Percentiles rank a stretch among this genome's conserved stretches.
Evolutionary conservation across 1,284 basidiomycete genomes (phyloP).

Genomic region (Calocybe gambosa): DNA sequence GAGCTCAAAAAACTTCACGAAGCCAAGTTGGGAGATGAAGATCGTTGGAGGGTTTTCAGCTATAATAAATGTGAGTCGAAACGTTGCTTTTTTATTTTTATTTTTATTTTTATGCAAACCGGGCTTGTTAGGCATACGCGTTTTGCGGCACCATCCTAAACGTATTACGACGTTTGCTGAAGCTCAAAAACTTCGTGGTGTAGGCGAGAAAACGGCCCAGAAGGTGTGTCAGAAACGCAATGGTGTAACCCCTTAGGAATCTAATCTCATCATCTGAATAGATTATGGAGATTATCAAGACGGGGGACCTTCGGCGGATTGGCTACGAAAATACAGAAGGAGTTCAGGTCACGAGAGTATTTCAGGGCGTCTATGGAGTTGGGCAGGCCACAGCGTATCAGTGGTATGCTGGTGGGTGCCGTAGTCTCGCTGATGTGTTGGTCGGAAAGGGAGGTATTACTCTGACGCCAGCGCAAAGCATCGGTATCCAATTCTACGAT

Average conservation of each 20-base stretch:
- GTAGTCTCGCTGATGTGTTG: slow-evolving; percentile 71
- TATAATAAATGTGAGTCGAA: slow-evolving; percentile 53
- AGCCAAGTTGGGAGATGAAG: slow-evolving; percentile 47
- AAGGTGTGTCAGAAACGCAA: slow-evolving; percentile 44
- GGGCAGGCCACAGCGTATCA: slow-evolving; percentile 60
- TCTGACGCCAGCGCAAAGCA: slow-evolving; percentile 61
- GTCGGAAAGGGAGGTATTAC: slow-evolving; percentile 53
- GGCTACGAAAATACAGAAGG: slow-evolving; percentile 58
- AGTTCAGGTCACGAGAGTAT: slow-evolving; percentile 44
- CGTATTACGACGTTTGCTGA: slow-evolving; percentile 60
- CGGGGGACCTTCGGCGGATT: slow-evolving; percentile 60
- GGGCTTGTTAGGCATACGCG: slow-evolving; percentile 45
- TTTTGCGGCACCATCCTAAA: slow-evolving; percentile 46
- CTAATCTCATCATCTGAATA: slow-evolving; percentile 21
- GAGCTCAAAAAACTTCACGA: slow-evolving; percentile 58
- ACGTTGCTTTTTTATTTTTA: too few species aligned
- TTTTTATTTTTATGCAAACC: too few species aligned
- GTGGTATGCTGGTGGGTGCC: slow-evolving; percentile 74
- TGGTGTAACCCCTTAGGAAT: not conserved
- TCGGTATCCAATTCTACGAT: slow-evolving; percentile 76
- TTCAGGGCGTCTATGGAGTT: slow-evolving; percentile 82
- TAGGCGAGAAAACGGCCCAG: slow-evolving; percentile 69
- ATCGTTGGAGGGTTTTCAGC: slow-evolving; percentile 55
- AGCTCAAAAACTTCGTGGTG: slow-evolving; percentile 56
- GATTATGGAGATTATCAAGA: slow-evolving; percentile 75